These are phyloP conservation scores for Camellia sinensis DNA, from an alignment of 148 eudicot genomes.

Conservation along the genomic window DNA sequence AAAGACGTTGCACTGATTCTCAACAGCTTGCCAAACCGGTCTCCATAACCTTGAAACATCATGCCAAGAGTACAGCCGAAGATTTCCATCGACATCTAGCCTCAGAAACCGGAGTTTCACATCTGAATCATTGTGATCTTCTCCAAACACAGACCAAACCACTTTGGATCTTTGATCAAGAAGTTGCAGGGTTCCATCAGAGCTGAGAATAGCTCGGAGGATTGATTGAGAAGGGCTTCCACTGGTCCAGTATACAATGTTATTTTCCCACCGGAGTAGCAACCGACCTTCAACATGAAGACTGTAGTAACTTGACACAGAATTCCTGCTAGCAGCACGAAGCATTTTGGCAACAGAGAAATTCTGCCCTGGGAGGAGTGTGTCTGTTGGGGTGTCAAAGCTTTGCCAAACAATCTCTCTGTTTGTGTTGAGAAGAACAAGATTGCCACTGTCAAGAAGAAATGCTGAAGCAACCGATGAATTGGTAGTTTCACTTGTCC, in stretches of 20 bases:
- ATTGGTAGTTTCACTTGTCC: slow-evolving; percentile 48
- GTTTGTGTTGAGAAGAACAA: slow-evolving; percentile 41
- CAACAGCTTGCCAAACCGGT: slow-evolving; percentile 62
- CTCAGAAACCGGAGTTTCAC: slow-evolving; percentile 53
- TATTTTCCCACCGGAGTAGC: slow-evolving; percentile 49
- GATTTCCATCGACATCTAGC: slow-evolving; percentile 66
- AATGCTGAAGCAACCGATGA: slow-evolving; percentile 45
- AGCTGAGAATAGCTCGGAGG: slow-evolving; percentile 35
- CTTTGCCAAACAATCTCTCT: slow-evolving; percentile 60
- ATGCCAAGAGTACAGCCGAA: slow-evolving; percentile 59
- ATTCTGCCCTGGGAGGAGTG: slow-evolving; percentile 54
- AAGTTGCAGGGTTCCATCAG: slow-evolving; percentile 48
- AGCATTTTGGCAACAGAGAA: slow-evolving; percentile 35
- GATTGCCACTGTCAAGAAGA: slow-evolving; percentile 52
- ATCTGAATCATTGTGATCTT: slow-evolving; percentile 48
- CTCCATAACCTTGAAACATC: slow-evolving; percentile 42
- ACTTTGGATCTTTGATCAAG: slow-evolving; percentile 32
- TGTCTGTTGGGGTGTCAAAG: slow-evolving; percentile 58
- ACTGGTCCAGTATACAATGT: slow-evolving; percentile 44
- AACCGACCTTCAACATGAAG: slow-evolving; percentile 39
- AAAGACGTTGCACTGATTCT: slow-evolving; percentile 62
- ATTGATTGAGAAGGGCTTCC: slow-evolving; percentile 24
- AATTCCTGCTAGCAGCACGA: slow-evolving; percentile 48
- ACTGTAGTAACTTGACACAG: slow-evolving; percentile 55
- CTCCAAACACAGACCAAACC: slow-evolving; percentile 54